phyloP scores from a whole-genome alignment of 306 rosid species.

The Pueraria montana region DNA sequence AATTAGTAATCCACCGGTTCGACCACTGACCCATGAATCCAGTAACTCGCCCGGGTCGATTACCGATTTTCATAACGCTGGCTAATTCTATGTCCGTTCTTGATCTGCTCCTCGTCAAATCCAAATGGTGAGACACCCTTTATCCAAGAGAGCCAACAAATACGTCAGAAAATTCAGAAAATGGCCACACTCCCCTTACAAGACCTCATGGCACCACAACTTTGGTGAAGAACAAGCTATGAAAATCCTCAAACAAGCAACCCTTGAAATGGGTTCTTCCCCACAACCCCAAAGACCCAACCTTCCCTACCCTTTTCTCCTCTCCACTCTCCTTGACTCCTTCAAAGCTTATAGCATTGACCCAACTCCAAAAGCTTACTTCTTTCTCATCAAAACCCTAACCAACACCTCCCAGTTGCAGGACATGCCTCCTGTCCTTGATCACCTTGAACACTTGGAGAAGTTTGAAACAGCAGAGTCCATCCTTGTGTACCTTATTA shows the following conservation, averaged over 20 bases:
- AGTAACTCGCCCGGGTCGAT: too few relatives aligned
- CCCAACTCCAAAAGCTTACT: constrained; percentile 81
- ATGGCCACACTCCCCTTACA: constrained; percentile 80
- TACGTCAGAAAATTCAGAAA: constrained; percentile 82
- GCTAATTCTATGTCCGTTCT: not conserved
- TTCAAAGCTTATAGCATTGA: constrained; percentile 64
- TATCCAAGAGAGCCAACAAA: constrained; percentile 62
- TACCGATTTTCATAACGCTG: too few relatives aligned
- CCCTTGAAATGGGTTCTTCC: constrained; percentile 39
- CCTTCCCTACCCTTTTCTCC: constrained; percentile 60
- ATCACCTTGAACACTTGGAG: constrained; percentile 64
- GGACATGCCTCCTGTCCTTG: constrained; percentile 60
- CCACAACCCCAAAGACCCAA: constrained; percentile 15
- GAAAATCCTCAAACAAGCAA: constrained; percentile 57
- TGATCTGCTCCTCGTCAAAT: not conserved
- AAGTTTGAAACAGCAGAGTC: constrained; percentile 68
- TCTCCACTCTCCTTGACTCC: constrained; percentile 66
- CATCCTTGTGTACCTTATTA: constrained; percentile 61
- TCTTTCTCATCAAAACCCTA: constrained; percentile 68
- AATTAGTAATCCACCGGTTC: too few relatives aligned
- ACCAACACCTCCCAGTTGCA: constrained; percentile 54
- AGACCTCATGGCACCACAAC: constrained; percentile 74
- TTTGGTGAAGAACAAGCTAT: constrained; percentile 73
- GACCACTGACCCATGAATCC: too few relatives aligned
- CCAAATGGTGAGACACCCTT: constrained; percentile 64